A percentile compares a stretch with the other conserved stretches of the same genome.
Conservation (phyloP, 352 stramenopile species). For the Achlya hypogyna region DNA sequence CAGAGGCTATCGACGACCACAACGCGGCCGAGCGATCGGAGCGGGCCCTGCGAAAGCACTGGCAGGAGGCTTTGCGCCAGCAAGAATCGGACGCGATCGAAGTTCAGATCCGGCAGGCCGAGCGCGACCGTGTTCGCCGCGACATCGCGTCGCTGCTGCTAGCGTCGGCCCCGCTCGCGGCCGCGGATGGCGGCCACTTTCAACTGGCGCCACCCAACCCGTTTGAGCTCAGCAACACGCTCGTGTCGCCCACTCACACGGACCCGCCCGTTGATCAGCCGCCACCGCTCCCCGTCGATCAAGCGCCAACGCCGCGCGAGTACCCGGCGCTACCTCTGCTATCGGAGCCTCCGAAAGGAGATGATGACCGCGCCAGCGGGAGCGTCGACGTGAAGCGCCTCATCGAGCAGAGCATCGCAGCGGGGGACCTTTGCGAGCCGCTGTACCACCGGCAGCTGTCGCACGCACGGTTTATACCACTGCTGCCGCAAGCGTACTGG, state of each 20-base stretch:
- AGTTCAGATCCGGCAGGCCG: no score
- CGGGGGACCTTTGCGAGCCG: background rate
- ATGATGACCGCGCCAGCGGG: no score
- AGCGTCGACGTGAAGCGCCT: background rate
- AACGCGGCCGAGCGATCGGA: no score
- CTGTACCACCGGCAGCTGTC: conserved; percentile 18
- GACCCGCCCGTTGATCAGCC: background rate
- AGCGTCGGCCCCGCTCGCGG: background rate
- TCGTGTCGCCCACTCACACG: background rate
- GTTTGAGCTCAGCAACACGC: background rate
- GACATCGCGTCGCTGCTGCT: background rate
- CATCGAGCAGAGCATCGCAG: conserved; percentile 9
- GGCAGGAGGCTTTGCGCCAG: no score
- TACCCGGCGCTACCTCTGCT: no score
- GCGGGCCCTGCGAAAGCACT: no score
- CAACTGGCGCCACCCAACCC: background rate
- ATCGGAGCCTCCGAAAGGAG: background rate
- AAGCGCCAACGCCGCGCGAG: no score
- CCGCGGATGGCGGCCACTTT: background rate
- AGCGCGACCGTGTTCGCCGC: no score
- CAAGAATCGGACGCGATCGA: no score
- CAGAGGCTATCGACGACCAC: background rate
- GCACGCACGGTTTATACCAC: background rate
- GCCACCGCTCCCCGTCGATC: background rate
- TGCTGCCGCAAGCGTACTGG: conserved; percentile 11